A percentile compares a stretch with the other conserved stretches of the same genome.
These are phyloP conservation scores for Colletotrichum trifolii DNA, from an alignment of 2,329 filamentous ascomycete species.

Conservation along the genomic window DNA sequence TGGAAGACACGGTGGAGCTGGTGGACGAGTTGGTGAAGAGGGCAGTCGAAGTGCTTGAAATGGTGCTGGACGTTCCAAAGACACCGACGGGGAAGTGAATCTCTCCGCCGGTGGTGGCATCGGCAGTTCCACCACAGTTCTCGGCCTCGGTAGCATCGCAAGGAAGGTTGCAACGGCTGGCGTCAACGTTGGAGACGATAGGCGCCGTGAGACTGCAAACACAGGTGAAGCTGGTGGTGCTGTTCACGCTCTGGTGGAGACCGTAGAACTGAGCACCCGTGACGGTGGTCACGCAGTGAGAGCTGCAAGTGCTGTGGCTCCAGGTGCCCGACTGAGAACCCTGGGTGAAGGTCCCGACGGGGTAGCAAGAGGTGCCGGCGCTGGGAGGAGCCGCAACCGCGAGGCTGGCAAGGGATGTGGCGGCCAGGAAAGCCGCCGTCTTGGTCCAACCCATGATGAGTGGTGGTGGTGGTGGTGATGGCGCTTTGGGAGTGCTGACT, in stretches of 20 bases:
- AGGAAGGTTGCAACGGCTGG: not conserved
- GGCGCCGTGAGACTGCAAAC: no score
- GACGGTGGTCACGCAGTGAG: no score
- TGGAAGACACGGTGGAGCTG: not conserved
- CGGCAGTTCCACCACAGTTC: slow-evolving; percentile 3
- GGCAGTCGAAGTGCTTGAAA: not conserved
- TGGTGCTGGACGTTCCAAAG: not conserved
- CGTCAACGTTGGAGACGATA: not conserved
- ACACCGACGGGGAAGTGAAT: slow-evolving; percentile 1
- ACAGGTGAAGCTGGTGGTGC: no score
- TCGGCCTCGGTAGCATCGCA: not conserved
- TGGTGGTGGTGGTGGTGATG: not conserved
- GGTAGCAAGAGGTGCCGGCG: not conserved
- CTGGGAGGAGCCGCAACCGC: not conserved
- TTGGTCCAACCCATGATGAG: slow-evolving; percentile 26
- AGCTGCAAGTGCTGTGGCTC: no score
- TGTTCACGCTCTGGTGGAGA: no score
- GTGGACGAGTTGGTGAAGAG: not conserved
- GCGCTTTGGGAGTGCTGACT: not conserved
- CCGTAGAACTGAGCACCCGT: no score
- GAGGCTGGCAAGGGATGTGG: slow-evolving; percentile 3
- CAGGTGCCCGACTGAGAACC: not conserved
- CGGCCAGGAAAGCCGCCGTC: slow-evolving; percentile 19
- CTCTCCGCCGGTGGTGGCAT: not conserved
- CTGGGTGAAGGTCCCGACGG: not conserved